Evolutionary conservation across 2,329 filamentous ascomycete genomes (phyloP).

Genomic region (Pleoardoris graminearum): DNA sequence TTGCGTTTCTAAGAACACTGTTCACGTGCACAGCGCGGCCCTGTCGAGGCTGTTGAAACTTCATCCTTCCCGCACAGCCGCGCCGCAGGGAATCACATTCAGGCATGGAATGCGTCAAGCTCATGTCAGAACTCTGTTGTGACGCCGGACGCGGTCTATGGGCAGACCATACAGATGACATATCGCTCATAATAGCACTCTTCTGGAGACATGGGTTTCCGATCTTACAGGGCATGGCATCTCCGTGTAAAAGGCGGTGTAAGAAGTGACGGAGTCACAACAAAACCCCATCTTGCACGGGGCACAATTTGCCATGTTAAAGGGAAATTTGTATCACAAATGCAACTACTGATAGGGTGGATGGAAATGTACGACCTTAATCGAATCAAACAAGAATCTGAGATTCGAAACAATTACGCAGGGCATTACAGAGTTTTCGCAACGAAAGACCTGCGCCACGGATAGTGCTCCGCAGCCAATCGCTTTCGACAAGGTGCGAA

Average conservation of each 20-base stretch:
- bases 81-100: slow-evolving; percentile 21
- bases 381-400: not conserved
- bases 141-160: slow-evolving; percentile 28
- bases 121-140: slow-evolving; percentile 34
- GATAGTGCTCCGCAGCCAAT: not conserved
- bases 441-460: not conserved
- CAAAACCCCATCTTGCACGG: too few species aligned
- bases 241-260: slow-evolving; percentile 2
- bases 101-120: slow-evolving; percentile 15
- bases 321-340: too few species aligned
- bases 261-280: not conserved
- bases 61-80: slow-evolving; percentile 41
- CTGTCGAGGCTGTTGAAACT: not conserved
- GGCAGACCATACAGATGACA: slow-evolving; percentile 10
- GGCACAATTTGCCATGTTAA: too few species aligned
- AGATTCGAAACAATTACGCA: not conserved
- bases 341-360: not conserved
- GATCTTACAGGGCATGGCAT: not conserved
- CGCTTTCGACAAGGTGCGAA: not conserved
- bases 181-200: not conserved
- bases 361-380: not conserved
- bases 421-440: not conserved
- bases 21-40: slow-evolving; percentile 32
- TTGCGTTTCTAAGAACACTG: slow-evolving; percentile 11
- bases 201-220: slow-evolving; percentile 7